A percentile compares a stretch with the other conserved stretches of the same genome.
phyloP scores from a whole-genome alignment of 306 rosid genomes.

The Pyrus communis region DNA sequence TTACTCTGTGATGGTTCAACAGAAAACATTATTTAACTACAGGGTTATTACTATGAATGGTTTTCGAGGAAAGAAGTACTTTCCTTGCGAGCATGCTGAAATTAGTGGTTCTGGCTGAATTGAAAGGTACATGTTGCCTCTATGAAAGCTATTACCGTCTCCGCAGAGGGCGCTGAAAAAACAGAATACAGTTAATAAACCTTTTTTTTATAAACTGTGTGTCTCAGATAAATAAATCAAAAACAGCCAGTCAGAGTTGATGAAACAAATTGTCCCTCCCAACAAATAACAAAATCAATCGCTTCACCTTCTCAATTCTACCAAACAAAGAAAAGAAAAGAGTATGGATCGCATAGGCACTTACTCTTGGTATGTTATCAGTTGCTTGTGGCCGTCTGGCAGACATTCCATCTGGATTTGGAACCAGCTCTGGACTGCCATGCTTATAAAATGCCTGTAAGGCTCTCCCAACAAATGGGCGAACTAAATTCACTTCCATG shows the following conservation, averaged over 20 bases:
- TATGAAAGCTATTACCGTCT: conserved; percentile 21
- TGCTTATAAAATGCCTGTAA: conserved; percentile 85
- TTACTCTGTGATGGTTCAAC: background rate
- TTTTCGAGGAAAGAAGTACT: conserved; percentile 9
- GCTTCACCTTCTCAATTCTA: background rate
- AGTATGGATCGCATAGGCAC: conserved; percentile 9
- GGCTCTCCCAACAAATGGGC: conserved; percentile 89
- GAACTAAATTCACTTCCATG: conserved; percentile 95
- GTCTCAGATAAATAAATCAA: background rate
- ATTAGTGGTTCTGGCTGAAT: conserved; percentile 9
- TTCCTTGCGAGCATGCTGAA: conserved; percentile 7
- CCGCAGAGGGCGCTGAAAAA: conserved; percentile 64
- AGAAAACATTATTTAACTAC: background rate
- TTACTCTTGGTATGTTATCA: conserved; percentile 67
- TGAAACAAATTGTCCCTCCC: background rate
- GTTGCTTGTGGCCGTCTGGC: conserved; percentile 55
- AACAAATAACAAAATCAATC: background rate
- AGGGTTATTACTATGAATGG: conserved; percentile 1
- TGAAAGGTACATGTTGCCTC: background rate
- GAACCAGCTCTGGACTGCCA: conserved; percentile 78
- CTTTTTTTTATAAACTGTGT: background rate
- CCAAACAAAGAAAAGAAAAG: background rate
- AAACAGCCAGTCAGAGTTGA: background rate
- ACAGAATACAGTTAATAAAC: background rate
- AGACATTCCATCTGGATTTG: conserved; percentile 69